phyloP scores from a whole-genome alignment of 352 stramenopile species.

The Blastocystis sp. region DNA sequence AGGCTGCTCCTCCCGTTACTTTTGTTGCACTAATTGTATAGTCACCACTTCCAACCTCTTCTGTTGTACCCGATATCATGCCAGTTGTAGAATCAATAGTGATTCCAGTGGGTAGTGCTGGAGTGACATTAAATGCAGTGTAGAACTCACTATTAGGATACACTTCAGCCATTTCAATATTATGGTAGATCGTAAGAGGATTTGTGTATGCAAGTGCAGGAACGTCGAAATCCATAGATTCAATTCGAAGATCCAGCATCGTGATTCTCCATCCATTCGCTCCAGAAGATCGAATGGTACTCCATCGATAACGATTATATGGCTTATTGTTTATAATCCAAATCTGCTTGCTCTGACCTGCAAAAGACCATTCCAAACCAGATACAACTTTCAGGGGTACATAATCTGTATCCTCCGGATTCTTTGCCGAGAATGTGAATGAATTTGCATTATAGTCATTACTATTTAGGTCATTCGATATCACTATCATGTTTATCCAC shows the following conservation, averaged over 20 bases:
- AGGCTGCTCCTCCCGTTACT: neutral
- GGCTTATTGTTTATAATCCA: neutral
- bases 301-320: neutral
- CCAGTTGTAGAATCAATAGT: neutral
- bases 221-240: neutral
- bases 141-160: conserved; percentile 7
- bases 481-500: neutral
- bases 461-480: neutral
- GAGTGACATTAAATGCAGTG: neutral
- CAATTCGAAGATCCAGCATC: neutral
- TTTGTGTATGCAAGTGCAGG: neutral
- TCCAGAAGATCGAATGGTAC: neutral
- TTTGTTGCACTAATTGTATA: conserved; percentile 43
- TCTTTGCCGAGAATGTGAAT: neutral
- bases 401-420: neutral
- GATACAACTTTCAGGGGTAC: neutral
- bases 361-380: neutral
- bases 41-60: neutral
- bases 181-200: neutral
- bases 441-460: neutral
- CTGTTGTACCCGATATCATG: conserved; percentile 8
- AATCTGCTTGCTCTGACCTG: neutral
- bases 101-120: neutral
- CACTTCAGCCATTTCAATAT: conserved; percentile 46
- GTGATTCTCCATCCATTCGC: neutral